Evolutionary conservation across 2,329 filamentous ascomycete genomes (phyloP), one percentile per base, ranked within the genome.

Genomic region (Bertia moriformis): DNA sequence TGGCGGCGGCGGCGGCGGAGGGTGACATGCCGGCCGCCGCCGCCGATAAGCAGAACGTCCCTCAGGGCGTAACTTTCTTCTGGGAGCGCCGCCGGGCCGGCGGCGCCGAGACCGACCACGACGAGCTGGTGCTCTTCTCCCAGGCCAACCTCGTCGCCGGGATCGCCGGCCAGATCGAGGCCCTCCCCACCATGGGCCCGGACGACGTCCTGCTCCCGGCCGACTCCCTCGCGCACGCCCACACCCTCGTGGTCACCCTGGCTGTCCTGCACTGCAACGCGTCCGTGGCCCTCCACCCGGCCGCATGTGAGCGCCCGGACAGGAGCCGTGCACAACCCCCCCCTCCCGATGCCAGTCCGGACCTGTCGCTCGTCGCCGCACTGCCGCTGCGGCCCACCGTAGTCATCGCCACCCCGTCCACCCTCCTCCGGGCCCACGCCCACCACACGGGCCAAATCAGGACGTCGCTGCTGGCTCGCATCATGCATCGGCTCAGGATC

Each of bases 61-160:
- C 71, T 3, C 64, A 65, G 41, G 71, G 77, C 37, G 54, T 83
- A 13, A 62, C 84, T 36, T 69, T 76, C 27, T 81, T 89, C 49
- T 85, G 79, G 75, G 71, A 69, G 56, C 63, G 56, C 42, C 67
- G 62, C 50, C 58, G 54, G 18, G 65, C 57, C 44, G 61, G 66
- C 4, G 55, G 66, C 29, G 73, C 74, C 44, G 77, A 91, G 42
- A n/a, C n/a, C n/a, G n/a, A n/a, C n/a, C 7, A 27, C 7, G 7
- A 27, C 22, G 22, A 27, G n/a, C 77, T 93, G 56, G 73, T 93
- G 19, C 75, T 84, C 47, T 94, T 93, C 61, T 82, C 79, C 1
- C 81, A 91, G 43, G 65, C 60, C 42, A 95, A 95, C 53, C 60
- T 98, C n/a, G 75, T 86, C n/a, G 72, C 91, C n/a, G 89, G 76